Percentiles rank a stretch among this genome's conserved stretches.
Conservation (phyloP, 768 basidiomycete genomes). For the Panaeolus cyanescens region DNA sequence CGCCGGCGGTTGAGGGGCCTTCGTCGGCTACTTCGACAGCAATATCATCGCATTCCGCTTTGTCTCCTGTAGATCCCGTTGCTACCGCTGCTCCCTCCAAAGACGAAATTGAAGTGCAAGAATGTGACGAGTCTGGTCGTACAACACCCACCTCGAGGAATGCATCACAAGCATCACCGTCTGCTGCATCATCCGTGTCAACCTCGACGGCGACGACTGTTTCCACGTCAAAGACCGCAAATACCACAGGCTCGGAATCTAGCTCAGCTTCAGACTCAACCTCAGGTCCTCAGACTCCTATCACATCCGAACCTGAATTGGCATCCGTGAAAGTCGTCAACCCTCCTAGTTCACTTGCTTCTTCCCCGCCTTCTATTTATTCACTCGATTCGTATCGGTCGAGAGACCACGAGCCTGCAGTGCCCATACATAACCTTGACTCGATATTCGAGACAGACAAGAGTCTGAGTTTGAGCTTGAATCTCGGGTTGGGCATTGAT, state of each 20-base stretch:
- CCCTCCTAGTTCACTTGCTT: background rate
- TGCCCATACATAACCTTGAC: slow-evolving; percentile 13
- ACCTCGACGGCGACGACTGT: slow-evolving; percentile 5
- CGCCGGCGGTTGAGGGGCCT: slow-evolving; percentile 8
- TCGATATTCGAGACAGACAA: slow-evolving; percentile 20
- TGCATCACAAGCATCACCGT: slow-evolving; percentile 22
- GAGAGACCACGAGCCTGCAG: background rate
- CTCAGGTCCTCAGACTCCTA: slow-evolving; percentile 38
- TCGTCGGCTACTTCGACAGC: slow-evolving; percentile 19
- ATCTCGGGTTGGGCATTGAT: slow-evolving; percentile 21
- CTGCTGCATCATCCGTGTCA: slow-evolving; percentile 19
- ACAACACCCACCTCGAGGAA: slow-evolving; percentile 22
- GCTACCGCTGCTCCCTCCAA: background rate
- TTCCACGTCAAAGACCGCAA: background rate
- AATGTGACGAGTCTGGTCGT: slow-evolving; percentile 15
- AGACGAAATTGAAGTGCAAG: slow-evolving; percentile 9
- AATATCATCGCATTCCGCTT: slow-evolving; percentile 6
- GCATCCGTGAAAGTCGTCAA: background rate
- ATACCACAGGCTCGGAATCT: background rate
- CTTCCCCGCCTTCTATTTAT: background rate
- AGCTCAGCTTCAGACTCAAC: slow-evolving; percentile 9
- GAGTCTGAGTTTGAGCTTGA: slow-evolving; percentile 20
- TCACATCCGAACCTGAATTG: slow-evolving; percentile 24
- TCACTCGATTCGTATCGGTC: background rate
- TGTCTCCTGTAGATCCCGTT: background rate